Evolutionary conservation across 2,329 filamentous ascomycete species (phyloP).

Genomic region (Grosmannia clavigera): DNA sequence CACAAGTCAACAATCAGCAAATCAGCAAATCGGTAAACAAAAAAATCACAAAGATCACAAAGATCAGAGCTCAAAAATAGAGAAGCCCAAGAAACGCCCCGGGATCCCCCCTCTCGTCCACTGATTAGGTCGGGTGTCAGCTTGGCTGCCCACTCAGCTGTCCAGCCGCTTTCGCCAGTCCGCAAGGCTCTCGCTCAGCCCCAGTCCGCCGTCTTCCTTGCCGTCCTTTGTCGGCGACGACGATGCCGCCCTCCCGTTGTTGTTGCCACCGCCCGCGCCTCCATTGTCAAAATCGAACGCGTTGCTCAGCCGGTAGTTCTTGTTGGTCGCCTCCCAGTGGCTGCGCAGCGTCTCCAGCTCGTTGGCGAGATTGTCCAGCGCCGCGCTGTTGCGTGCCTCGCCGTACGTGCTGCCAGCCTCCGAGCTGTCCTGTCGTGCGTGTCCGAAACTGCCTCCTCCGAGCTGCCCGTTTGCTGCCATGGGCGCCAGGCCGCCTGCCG

Average conservation of each 20-base stretch:
- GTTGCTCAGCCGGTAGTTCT: conserved; percentile 83
- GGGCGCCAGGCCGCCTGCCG: not conserved
- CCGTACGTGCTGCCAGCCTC: conserved; percentile 52
- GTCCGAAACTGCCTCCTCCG: conserved; percentile 11
- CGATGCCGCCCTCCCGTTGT: not conserved
- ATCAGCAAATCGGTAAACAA: not conserved
- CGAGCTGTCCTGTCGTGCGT: conserved; percentile 42
- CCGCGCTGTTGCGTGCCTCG: conserved; percentile 46
- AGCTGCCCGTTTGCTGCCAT: not conserved
- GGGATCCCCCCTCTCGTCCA: not conserved
- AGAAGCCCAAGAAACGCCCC: conserved; percentile 1
- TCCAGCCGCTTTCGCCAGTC: conserved; percentile 74
- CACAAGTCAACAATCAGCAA: not conserved
- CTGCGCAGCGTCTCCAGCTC: conserved; percentile 83
- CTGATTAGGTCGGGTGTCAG: not conserved
- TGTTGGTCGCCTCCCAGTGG: conserved; percentile 94
- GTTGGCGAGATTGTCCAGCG: conserved; percentile 79
- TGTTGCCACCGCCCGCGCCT: conserved; percentile 2
- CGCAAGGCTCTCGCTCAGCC: conserved; percentile 58
- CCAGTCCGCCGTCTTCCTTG: conserved; percentile 31
- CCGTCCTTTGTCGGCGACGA: conserved; percentile 16
- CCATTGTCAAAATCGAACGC: conserved; percentile 70
- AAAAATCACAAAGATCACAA: not conserved
- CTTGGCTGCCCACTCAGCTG: conserved; percentile 13
- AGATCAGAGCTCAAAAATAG: not conserved